Conservation (phyloP, 495 filamentous ascomycete genomes). For the Penicillium cinerascens region DNA sequence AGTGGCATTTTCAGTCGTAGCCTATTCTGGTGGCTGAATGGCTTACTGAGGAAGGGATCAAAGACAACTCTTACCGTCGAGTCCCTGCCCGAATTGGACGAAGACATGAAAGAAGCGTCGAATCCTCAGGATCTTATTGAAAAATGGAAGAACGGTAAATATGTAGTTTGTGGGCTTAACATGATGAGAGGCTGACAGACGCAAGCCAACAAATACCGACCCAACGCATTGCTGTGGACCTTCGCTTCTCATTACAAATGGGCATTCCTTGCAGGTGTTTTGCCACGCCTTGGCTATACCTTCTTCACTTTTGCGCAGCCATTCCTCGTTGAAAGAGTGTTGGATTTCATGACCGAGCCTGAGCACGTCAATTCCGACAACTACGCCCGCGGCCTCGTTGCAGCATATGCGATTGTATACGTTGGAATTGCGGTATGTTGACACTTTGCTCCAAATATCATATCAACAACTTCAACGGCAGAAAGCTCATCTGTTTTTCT, state of each 20-base stretch:
- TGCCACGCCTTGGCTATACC: slow-evolving; percentile 48
- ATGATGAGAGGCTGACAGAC: not conserved
- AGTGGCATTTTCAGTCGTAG: slow-evolving; percentile 44
- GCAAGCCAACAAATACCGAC: slow-evolving; percentile 21
- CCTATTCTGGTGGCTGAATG: slow-evolving; percentile 57
- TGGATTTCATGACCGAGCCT: slow-evolving; percentile 40
- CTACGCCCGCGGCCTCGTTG: slow-evolving; percentile 54
- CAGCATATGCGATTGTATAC: slow-evolving; percentile 55
- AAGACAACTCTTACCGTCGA: slow-evolving; percentile 35
- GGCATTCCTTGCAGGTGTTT: slow-evolving; percentile 37
- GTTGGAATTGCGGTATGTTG: slow-evolving; percentile 48
- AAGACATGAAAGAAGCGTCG: slow-evolving; percentile 30
- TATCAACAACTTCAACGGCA: no score
- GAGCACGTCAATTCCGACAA: slow-evolving; percentile 19
- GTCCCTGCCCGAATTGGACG: slow-evolving; percentile 39
- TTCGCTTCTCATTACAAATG: slow-evolving; percentile 32
- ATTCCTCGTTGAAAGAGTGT: slow-evolving; percentile 51
- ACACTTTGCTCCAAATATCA: no score
- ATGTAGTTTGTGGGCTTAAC: not conserved
- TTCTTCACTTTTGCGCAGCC: slow-evolving; percentile 60
- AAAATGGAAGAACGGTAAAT: slow-evolving; percentile 31
- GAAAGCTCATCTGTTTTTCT: not conserved
- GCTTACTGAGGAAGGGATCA: slow-evolving; percentile 45
- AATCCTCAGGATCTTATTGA: slow-evolving; percentile 32
- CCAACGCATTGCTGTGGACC: slow-evolving; percentile 38